Evolutionary conservation across 2,329 filamentous ascomycete genomes (phyloP).

Genomic region (Pestalotiopsis sp.): DNA sequence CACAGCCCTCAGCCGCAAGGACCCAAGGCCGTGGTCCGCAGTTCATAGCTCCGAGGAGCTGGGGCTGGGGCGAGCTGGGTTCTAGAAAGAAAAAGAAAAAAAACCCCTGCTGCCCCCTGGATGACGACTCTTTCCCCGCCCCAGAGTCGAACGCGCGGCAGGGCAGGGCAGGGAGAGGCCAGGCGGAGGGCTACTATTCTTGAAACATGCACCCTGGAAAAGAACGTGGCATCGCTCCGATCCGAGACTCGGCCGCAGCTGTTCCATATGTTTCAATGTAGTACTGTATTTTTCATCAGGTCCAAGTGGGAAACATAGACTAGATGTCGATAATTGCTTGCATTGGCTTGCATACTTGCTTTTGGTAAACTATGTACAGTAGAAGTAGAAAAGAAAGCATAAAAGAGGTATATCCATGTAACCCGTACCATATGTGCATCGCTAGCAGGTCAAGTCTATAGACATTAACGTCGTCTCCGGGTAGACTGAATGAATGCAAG

Average conservation of each 20-base stretch:
- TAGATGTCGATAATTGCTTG: not conserved
- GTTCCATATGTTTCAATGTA: no score
- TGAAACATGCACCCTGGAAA: not conserved
- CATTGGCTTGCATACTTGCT: not conserved
- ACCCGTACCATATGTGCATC: not conserved
- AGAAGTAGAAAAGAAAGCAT: not conserved
- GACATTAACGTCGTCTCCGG: not conserved
- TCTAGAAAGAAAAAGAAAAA: not conserved
- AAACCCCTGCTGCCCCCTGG: not conserved
- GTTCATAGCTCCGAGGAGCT: not conserved
- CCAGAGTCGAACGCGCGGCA: not conserved
- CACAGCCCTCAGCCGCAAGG: no score
- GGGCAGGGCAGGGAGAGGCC: not conserved
- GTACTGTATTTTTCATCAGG: no score
- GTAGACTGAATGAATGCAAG: not conserved
- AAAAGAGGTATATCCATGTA: not conserved
- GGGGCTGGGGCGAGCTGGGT: no score
- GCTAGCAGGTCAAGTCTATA: not conserved
- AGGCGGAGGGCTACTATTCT: not conserved
- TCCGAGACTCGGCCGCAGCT: not conserved
- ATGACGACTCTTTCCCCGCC: not conserved
- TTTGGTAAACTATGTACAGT: not conserved
- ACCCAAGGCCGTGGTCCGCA: not conserved
- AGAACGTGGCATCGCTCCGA: not conserved
- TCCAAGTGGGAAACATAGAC: not conserved